Evolutionary conservation across 345 rosid genomes (phyloP).

Genomic region (Leavenworthia alabamica): DNA sequence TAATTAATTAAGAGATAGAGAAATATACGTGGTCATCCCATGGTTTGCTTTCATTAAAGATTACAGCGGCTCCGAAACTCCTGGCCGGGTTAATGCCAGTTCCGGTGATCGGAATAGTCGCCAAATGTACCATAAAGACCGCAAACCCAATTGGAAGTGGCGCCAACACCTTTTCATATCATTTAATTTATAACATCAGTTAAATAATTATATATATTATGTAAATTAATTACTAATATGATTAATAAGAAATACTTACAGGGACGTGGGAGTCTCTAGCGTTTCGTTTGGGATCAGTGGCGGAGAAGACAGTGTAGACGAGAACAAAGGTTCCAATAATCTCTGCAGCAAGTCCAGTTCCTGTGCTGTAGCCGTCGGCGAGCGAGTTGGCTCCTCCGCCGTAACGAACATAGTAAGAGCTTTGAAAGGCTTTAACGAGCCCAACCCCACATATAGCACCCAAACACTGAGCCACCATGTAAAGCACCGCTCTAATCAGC

Average conservation of each 20-base stretch:
- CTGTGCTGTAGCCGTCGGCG: conserved; percentile 44
- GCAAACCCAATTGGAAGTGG: conserved; percentile 97
- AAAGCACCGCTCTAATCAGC: conserved; percentile 47
- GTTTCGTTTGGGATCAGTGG: conserved; percentile 58
- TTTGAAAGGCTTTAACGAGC: conserved; percentile 53
- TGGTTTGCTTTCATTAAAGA: conserved; percentile 58
- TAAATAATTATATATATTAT: neutral
- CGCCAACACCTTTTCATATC: conserved; percentile 61
- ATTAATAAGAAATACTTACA: conserved; percentile 25
- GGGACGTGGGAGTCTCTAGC: conserved; percentile 66
- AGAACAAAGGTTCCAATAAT: conserved; percentile 62
- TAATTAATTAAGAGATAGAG: neutral
- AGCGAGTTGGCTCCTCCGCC: conserved; percentile 63
- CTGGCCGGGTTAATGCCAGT: conserved; percentile 97
- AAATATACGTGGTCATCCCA: conserved; percentile 84
- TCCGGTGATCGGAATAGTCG: conserved; percentile 90
- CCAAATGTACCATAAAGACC: conserved; percentile 89
- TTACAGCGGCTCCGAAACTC: conserved; percentile 92
- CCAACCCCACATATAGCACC: conserved; percentile 67
- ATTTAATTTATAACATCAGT: neutral
- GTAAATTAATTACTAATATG: neutral
- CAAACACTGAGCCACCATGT: conserved; percentile 61
- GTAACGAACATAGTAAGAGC: conserved; percentile 40
- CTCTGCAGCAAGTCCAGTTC: conserved; percentile 61
- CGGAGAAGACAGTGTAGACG: conserved; percentile 60